These are phyloP conservation scores for Saturnispora galanensis DNA, from an alignment of 805 yeast genomes.

Conservation along the genomic window DNA sequence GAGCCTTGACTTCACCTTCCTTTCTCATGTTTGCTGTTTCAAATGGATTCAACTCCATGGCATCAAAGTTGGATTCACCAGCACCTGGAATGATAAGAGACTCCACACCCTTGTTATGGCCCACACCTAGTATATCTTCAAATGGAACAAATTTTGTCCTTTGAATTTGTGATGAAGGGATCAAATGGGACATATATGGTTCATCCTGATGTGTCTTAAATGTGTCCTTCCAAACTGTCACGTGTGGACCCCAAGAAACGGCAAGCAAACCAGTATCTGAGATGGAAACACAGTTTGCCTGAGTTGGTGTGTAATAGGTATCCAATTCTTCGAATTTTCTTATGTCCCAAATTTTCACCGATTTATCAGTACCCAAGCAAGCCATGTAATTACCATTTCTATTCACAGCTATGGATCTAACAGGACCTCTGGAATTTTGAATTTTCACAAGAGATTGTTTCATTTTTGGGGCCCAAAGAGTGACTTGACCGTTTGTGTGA, in stretches of 20 bases:
- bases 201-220: constrained; percentile 57
- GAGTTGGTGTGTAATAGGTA: constrained; percentile 67
- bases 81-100: constrained; percentile 91
- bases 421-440: constrained; percentile 77
- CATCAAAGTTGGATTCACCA: constrained; percentile 97
- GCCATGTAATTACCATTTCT: constrained; percentile 94
- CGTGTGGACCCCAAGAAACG: constrained; percentile 94
- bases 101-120: constrained; percentile 69
- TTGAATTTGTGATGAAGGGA: constrained; percentile 68
- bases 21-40: constrained; percentile 90
- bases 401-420: constrained; percentile 75
- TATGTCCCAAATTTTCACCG: constrained; percentile 87
- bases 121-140: constrained; percentile 92
- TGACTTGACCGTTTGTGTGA: constrained; percentile 84
- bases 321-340: constrained; percentile 73
- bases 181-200: constrained; percentile 87
- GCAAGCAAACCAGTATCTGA: constrained; percentile 83
- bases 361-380: constrained; percentile 77
- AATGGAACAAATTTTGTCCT: constrained; percentile 75
- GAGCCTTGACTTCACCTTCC: constrained; percentile 76
- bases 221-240: constrained; percentile 87
- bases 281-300: constrained; percentile 67
- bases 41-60: constrained; percentile 86
- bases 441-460: constrained; percentile 76
- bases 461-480: constrained; percentile 90